phyloP scores from a whole-genome alignment of 2,329 filamentous ascomycete species.

The Penicillium sp. region DNA sequence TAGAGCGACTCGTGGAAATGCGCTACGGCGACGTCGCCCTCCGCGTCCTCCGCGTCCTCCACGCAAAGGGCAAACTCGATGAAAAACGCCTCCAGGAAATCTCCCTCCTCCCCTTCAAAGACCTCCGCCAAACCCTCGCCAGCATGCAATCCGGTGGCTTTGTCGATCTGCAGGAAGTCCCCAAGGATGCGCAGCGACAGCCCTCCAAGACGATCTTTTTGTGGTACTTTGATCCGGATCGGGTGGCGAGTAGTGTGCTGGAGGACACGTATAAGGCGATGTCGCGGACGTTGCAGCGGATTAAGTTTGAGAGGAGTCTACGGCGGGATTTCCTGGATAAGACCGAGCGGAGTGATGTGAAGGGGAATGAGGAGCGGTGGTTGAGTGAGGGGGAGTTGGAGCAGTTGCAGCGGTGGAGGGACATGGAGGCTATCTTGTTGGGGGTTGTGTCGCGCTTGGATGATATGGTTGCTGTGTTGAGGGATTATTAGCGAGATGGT shows the following conservation, averaged over 20 bases:
- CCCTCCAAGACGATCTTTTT: constrained; percentile 85
- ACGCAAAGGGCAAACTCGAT: constrained; percentile 88
- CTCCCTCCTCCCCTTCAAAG: constrained; percentile 80
- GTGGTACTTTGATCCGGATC: constrained; percentile 83
- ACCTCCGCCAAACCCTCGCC: constrained; percentile 81
- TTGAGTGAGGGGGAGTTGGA: constrained; percentile 74
- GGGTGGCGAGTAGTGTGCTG: constrained; percentile 69
- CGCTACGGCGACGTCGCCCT: constrained; percentile 75
- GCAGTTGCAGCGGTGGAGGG: constrained; percentile 64
- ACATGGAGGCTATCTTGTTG: constrained; percentile 69
- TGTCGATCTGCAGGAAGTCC: constrained; percentile 91
- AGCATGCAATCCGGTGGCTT: constrained; percentile 84
- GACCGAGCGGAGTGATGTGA: constrained; percentile 81
- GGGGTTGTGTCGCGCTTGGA: constrained; percentile 80
- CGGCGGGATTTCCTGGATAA: constrained; percentile 75
- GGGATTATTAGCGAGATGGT: constrained; percentile 60
- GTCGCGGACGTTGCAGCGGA: constrained; percentile 78
- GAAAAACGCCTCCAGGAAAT: constrained; percentile 83
- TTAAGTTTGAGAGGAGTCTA: constrained; percentile 72
- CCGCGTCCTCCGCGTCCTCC: constrained; percentile 81
- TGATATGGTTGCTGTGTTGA: constrained; percentile 77
- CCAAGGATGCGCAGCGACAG: constrained; percentile 78
- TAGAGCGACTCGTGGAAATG: constrained; percentile 79
- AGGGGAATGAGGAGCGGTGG: constrained; percentile 78
- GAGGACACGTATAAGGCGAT: constrained; percentile 89